A percentile compares a stretch with the other conserved stretches of the same genome.
Conservation (phyloP, 1,139 yeast genomes). For the Zygosaccharomyces sapae region DNA sequence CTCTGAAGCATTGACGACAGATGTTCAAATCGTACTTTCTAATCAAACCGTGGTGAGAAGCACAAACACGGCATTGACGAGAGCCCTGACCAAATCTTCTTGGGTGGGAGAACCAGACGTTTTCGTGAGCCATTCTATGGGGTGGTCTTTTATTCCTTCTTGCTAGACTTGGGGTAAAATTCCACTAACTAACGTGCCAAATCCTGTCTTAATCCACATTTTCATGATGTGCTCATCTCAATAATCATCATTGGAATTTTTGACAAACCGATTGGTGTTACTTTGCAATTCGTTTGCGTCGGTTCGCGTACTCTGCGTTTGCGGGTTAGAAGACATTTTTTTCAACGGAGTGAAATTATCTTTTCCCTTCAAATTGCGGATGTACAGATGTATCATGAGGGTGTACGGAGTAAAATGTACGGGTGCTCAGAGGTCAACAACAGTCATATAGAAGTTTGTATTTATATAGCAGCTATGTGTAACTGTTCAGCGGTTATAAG, state of each 20-base stretch:
- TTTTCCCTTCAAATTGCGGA: background rate
- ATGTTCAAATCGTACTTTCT: conserved; percentile 99
- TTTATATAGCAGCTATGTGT: background rate
- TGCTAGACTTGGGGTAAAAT: background rate
- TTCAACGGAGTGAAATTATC: background rate
- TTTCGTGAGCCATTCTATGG: conserved; percentile 97
- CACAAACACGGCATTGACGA: conserved; percentile 99
- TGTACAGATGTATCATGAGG: background rate
- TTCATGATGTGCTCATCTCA: background rate
- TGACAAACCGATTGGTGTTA: background rate
- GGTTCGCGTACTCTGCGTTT: background rate
- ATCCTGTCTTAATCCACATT: background rate
- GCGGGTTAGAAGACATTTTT: too few relatives aligned
- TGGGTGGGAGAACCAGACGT: conserved; percentile 99
- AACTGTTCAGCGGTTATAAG: background rate
- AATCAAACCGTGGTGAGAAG: conserved; percentile 98
- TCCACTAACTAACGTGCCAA: background rate
- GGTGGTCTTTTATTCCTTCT: conserved; percentile 10
- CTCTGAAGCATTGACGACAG: conserved; percentile 99
- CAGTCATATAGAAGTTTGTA: background rate
- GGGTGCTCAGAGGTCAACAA: background rate
- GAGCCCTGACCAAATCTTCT: conserved; percentile 99
- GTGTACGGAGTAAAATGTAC: background rate
- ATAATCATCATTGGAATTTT: background rate
- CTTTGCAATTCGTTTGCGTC: background rate